Conservation (phyloP, 2,329 filamentous ascomycete genomes). For the Aureobasidium melanogenum region DNA sequence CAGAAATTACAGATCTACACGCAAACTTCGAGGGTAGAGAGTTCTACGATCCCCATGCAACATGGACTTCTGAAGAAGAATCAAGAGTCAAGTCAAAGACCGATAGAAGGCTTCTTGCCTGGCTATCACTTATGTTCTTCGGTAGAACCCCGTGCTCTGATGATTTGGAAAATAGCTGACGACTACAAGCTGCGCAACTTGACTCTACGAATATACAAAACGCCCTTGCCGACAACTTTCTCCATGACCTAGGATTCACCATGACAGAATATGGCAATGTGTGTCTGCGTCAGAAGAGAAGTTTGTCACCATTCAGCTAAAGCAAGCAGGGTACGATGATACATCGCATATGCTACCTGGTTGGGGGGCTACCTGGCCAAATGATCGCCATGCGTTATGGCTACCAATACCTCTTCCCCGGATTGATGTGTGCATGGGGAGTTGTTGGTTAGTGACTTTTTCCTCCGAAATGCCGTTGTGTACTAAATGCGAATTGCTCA, state of each 20-base stretch:
- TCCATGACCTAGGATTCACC: constrained; percentile 9
- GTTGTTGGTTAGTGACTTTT: constrained; percentile 4
- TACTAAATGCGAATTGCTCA: background rate
- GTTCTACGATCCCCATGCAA: constrained; percentile 1
- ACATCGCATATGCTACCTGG: constrained; percentile 7
- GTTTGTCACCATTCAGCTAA: background rate
- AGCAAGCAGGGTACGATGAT: constrained; percentile 9
- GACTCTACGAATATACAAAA: constrained; percentile 13
- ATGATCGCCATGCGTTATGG: constrained; percentile 12
- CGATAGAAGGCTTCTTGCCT: constrained; percentile 12
- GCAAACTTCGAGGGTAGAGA: background rate
- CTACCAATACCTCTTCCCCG: constrained; percentile 11
- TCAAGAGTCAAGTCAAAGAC: constrained; percentile 11
- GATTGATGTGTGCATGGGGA: constrained; percentile 12
- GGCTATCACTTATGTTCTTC: constrained; percentile 13
- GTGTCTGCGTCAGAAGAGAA: background rate
- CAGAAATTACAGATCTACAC: background rate
- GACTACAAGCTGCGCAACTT: background rate
- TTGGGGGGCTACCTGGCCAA: constrained; percentile 13
- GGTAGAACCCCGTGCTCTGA: background rate
- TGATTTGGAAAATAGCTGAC: background rate
- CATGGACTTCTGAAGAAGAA: constrained; percentile 13
- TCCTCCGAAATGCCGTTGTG: background rate
- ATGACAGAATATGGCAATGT: constrained; percentile 14
- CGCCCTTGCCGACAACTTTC: constrained; percentile 15